Conservation (phyloP, 257 asterid genomes). For the Plantago elongata region DNA sequence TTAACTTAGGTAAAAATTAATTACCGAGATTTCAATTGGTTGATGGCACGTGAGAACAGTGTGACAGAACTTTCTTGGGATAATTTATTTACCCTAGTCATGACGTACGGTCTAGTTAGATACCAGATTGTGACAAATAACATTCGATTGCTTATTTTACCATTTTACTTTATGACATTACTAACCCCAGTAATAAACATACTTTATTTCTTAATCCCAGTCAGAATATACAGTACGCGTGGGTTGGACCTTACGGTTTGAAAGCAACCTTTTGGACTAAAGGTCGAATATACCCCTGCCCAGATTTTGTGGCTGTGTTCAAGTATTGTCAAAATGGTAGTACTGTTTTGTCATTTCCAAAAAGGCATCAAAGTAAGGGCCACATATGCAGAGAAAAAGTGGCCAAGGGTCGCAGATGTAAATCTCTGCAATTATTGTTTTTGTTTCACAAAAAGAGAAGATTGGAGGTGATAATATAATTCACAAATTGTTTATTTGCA, state of each 20-base stretch:
- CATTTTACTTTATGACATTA: no score
- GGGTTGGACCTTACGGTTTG: conserved; percentile 45
- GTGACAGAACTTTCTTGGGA: no score
- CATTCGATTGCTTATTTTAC: no score
- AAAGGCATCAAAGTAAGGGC: conserved; percentile 50
- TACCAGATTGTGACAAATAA: no score
- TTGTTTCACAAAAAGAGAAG: background rate
- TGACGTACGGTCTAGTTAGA: no score
- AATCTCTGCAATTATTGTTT: background rate
- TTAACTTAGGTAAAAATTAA: no score
- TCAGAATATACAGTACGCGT: conserved; percentile 55
- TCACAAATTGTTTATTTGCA: no score
- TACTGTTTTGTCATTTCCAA: conserved; percentile 29
- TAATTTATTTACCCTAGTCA: no score
- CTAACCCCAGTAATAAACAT: background rate
- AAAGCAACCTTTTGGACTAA: background rate
- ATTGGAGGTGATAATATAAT: no score
- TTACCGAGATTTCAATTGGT: no score
- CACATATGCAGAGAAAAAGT: conserved; percentile 40
- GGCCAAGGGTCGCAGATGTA: conserved; percentile 27
- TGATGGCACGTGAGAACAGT: no score
- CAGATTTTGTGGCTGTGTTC: background rate
- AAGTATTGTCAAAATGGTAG: conserved; percentile 1
- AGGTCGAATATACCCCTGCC: conserved; percentile 19
- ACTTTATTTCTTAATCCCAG: conserved; percentile 2